Evolutionary conservation across 441 rosid genomes (phyloP), one percentile per base, ranked within the genome.

Genomic region (Isatis lusitanica): DNA sequence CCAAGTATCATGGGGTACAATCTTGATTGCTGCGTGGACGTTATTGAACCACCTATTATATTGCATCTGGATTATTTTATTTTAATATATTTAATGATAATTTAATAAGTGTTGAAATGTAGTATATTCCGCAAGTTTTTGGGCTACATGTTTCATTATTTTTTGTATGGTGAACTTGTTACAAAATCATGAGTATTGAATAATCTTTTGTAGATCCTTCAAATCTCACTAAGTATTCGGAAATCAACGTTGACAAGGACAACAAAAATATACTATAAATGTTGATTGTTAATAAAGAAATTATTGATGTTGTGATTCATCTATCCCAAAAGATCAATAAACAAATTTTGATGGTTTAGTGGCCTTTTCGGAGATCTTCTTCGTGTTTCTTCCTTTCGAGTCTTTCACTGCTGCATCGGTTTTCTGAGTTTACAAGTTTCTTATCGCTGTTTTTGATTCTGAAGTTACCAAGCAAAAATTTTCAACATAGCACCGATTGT

Each of bases 11-110:
- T 38, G 4, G 3, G 4, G 24, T 15, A 63, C 1, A 24, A 52
- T 53, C 42, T 42, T 36, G 43, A 21, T 31, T 31, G 65, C 10
- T 47, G 18, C 74, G 74, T 70, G 74, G 39, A 15, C 39, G 59
- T 47, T 35, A 9, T 2, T 35, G 16, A 59, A 59, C 74, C 59
- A 5, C 58, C 16, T 35, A 35, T 57, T 44, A 13, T 43, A 57
- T 31, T 53, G 51, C 53, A 55, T 31, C 26, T 21, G 9, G 9
- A 52, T 52, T 10, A 6, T 12, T 26, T 24, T 52, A 52, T 26
- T 24, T 52, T 7, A 35, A 7, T 35, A 2, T n/a, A 21, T 21
- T 35, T 35, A 35, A 7, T 7, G 1, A 36, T 24, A 24, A 26
- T 52, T 52, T 28, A 26, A 18, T 12, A 24, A 6, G 16, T 52